A percentile compares a stretch with the other conserved stretches of the same genome.
These are phyloP conservation scores for Erodium trifolium DNA, from an alignment of 441 rosid genomes.

Conservation along the genomic window DNA sequence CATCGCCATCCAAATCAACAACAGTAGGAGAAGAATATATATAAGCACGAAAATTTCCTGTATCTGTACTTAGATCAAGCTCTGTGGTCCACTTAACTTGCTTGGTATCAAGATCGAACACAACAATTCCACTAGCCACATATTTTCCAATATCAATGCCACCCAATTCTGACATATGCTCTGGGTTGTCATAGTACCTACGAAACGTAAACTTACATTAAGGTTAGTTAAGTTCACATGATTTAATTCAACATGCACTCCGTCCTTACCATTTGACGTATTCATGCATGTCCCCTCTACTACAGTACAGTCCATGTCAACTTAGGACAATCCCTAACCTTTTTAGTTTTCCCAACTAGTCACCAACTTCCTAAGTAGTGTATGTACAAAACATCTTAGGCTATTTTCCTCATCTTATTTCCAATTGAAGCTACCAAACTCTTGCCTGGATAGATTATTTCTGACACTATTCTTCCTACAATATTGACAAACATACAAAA, in stretches of 20 bases:
- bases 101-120: constrained; percentile 89
- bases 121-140: constrained; percentile 79
- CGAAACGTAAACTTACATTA: constrained; percentile 18
- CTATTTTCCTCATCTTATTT: no score
- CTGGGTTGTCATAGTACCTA: constrained; percentile 92
- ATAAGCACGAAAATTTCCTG: constrained; percentile 62
- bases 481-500: no score
- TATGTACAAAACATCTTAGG: no score
- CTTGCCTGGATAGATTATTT: not conserved
- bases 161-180: constrained; percentile 82
- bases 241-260: not conserved
- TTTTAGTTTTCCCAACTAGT: no score
- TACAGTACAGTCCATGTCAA: no score
- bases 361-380: no score
- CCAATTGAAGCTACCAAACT: not conserved
- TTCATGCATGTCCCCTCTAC: no score
- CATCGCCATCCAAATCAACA: constrained; percentile 99
- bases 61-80: constrained; percentile 81
- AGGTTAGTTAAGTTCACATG: not conserved
- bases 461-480: not conserved
- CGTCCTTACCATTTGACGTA: not conserved
- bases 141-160: constrained; percentile 80
- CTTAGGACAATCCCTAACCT: no score
- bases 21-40: constrained; percentile 92
- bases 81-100: constrained; percentile 87